Base-by-base conservation (phyloP, 192 early-diverging fungal species). In the Coemansia sp. region DNA sequence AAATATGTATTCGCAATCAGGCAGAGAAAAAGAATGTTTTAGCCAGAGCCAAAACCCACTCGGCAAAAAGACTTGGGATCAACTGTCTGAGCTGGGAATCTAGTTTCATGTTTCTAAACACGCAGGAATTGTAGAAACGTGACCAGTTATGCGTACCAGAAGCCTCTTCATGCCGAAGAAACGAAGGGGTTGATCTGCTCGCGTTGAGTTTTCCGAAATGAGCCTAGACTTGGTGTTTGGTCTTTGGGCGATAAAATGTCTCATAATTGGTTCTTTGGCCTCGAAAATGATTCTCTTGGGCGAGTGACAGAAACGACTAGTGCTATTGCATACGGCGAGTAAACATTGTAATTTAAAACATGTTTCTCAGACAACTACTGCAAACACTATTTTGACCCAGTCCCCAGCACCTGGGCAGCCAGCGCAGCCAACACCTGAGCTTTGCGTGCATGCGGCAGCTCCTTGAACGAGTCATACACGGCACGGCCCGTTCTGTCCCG, bases 401-500 rank as follows among this genome's bases (percentile, higher is more conserved):
- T 17, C 11, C 85, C 69, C 2, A 85, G 71, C 11, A 88, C 55
- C 23, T 73, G 71, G 1, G 77, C 54, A 1, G 77, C 78, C 39
- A 80, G 27, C 12, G 73, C 71, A 1, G 82, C 70, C 51, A 89
- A 75, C 24, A 89, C 77, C 23, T 86, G 82, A 2, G 80, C 76
- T 56, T 87, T 86, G 6, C 82, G 73, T n/a, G 83, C 80, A 70
- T 83, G 80, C 53, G 78, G 76, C 49, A 89, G 69, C 37, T 77
- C 82, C 52, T 73, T 73, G 60, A 85, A 89, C 41, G 79, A 82
- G 9, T 87, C 85, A 39, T 83, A 84, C 1, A 87, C 87, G 19
- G 85, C 76, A 1, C 80, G 69, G 1, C 90, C 90, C 32, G 88
- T 89, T 37, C 74, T 57, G 59, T 91, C 90, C 17, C 90, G 77